These are phyloP conservation scores for Termitomyces sp. DNA, from an alignment of 768 basidiomycete species.

Conservation along the genomic window DNA sequence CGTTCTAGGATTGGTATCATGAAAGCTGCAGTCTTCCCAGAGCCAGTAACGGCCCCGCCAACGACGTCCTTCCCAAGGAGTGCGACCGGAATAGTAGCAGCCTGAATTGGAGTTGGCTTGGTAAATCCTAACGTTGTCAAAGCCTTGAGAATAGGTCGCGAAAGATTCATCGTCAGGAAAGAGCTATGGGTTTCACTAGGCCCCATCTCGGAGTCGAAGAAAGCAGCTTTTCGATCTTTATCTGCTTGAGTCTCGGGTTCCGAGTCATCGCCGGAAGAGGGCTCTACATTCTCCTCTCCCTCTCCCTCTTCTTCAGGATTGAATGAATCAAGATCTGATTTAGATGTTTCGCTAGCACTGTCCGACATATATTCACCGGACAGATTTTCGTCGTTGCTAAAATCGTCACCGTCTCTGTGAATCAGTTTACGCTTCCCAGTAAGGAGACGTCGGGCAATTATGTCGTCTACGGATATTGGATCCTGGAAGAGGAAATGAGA, in stretches of 20 bases:
- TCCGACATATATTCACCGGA: conserved; percentile 24
- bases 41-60: conserved; percentile 94
- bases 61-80: conserved; percentile 95
- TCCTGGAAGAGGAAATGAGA: conserved; percentile 34
- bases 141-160: conserved; percentile 89
- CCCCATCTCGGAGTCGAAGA: conserved; percentile 66
- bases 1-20: conserved; percentile 93
- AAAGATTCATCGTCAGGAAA: conserved; percentile 92
- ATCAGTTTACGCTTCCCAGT: conserved; percentile 63
- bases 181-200: conserved; percentile 61
- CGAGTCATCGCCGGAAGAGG: conserved; percentile 32
- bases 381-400: conserved; percentile 28
- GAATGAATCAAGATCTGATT: conserved; percentile 25
- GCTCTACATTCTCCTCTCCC: conserved; percentile 23
- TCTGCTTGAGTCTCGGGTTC: conserved; percentile 59
- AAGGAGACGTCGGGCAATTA: conserved; percentile 72
- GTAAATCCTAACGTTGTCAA: conserved; percentile 77
- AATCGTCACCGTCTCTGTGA: conserved; percentile 33
- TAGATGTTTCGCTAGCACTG: conserved; percentile 26
- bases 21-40: conserved; percentile 98
- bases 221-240: conserved; percentile 82
- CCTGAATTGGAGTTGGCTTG: conserved; percentile 94
- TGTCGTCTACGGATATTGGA: conserved; percentile 89
- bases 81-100: conserved; percentile 89
- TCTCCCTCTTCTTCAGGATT: conserved; percentile 29